Conservation (phyloP, 768 basidiomycete genomes). For the Paxillus rubicundulus region DNA sequence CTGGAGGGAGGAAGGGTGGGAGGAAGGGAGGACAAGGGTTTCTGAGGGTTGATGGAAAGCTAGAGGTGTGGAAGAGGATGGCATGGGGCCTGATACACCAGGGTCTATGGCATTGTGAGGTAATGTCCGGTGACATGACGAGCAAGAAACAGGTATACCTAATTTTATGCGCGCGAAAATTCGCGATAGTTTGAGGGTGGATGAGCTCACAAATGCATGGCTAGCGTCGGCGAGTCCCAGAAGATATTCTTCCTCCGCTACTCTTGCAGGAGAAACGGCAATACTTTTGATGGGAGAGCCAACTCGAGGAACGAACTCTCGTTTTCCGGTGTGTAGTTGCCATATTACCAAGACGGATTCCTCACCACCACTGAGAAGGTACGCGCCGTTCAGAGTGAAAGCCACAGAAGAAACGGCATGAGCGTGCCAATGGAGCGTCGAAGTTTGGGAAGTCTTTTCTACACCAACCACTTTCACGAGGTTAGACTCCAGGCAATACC, state of each 20-base stretch:
- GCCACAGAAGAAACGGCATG: constrained; percentile 85
- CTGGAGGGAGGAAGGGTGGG: constrained; percentile 94
- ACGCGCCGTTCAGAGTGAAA: constrained; percentile 89
- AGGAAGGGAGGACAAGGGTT: constrained; percentile 84
- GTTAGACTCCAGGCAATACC: constrained; percentile 84
- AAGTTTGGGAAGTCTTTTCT: constrained; percentile 81
- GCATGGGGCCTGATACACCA: constrained; percentile 29
- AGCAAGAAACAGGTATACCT: constrained; percentile 42
- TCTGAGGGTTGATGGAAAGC: constrained; percentile 72
- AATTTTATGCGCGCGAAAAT: constrained; percentile 76
- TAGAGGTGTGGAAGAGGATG: constrained; percentile 56
- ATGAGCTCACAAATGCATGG: constrained; percentile 69
- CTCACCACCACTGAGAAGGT: constrained; percentile 91
- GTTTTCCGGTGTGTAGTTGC: constrained; percentile 86
- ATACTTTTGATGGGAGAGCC: constrained; percentile 82
- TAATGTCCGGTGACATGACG: not conserved
- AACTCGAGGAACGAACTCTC: constrained; percentile 89
- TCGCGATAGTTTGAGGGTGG: constrained; percentile 67
- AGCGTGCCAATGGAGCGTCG: constrained; percentile 93
- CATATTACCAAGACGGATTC: constrained; percentile 96
- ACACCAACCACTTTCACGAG: constrained; percentile 53
- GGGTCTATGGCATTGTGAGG: constrained; percentile 32
- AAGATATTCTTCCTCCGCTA: constrained; percentile 80
- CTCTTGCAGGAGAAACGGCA: constrained; percentile 50
- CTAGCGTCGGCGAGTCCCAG: constrained; percentile 81